Evolutionary conservation across 495 filamentous ascomycete species (phyloP), one percentile per base, ranked within the genome.

Genomic region (Lasiosphaeriaceae sp.): DNA sequence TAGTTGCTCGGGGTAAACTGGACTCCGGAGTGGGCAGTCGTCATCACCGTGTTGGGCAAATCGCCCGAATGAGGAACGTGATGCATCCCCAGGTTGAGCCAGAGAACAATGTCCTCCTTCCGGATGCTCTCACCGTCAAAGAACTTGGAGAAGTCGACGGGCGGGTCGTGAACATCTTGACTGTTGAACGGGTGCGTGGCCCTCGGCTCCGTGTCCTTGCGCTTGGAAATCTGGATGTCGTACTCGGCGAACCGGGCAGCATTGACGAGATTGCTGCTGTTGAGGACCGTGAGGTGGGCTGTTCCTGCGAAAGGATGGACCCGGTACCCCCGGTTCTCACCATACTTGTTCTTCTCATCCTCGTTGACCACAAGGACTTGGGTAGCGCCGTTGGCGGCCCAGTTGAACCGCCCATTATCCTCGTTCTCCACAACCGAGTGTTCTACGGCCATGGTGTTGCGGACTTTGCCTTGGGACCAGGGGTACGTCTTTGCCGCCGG

Each of bases 51-150:
- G 62, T 81, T 82, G 44, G 80, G 81, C 6, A 82, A 61, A 54
- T 84, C 81, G 26, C 75, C 76, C 12, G 79, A 76, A 63, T 82
- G 75, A 16, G 82, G 81, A 20, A 84, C 64, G 60, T 84, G 82
- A 60, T 85, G 80, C 71, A 80, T 82, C 17, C 81, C 81, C 8
- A 85, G 66, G 58, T 83, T 81, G 60, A 82, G 73, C 67, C 74
- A 79, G n/a, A 80, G 44, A 39, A 80, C 77, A 46, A 86, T 52
- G 60, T 84, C 83, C 58, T 81, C 80, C 63, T 83, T 75, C 26
- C 70, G 65, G 24, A 84, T 65, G 19, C 37, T 62, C 65, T 85
- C 83, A 54, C 74, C 74, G 55, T 85, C 66, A 50, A 84, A 77
- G 64, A 81, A 85, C 41, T 77, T 74, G 49, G 57, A 67, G 60